Conservation (phyloP, 176 grass and related monocot genomes). For the Ensete glaucum region DNA sequence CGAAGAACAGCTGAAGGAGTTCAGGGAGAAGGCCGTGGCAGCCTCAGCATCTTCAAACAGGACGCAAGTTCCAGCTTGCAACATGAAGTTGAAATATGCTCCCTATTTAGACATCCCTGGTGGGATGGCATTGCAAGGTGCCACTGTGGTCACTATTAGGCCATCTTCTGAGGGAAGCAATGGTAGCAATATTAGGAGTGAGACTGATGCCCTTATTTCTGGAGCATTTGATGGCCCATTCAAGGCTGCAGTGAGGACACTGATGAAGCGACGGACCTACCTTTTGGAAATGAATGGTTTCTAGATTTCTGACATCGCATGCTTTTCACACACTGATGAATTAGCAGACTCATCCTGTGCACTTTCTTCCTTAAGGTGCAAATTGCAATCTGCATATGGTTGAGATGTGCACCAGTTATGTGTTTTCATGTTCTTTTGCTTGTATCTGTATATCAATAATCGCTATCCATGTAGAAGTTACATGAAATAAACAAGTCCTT, state of each 20-base stretch:
- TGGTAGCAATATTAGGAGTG: constrained; percentile 33
- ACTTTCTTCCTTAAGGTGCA: background rate
- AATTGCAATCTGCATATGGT: background rate
- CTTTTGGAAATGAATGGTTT: constrained; percentile 96
- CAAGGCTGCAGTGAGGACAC: constrained; percentile 39
- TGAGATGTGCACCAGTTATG: background rate
- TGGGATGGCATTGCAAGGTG: constrained; percentile 56
- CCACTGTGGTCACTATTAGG: constrained; percentile 58
- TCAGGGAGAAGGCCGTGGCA: constrained; percentile 47
- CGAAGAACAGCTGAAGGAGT: constrained; percentile 62
- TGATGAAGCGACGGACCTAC: constrained; percentile 76
- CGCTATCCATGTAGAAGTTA: constrained; percentile 5
- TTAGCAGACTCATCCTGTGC: background rate
- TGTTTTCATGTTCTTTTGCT: background rate
- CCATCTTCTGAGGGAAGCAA: constrained; percentile 30
- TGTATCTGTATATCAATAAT: constrained; percentile 9
- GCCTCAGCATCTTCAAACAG: constrained; percentile 56
- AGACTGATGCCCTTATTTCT: constrained; percentile 50
- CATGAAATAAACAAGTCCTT: background rate
- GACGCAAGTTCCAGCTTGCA: constrained; percentile 75
- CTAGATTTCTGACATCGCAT: constrained; percentile 25
- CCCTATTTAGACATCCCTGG: constrained; percentile 60
- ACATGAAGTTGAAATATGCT: constrained; percentile 70
- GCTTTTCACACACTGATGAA: background rate
- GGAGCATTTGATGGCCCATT: constrained; percentile 63